These are phyloP conservation scores for Quercus phellos DNA, from an alignment of 331 rosid genomes.

Conservation along the genomic window DNA sequence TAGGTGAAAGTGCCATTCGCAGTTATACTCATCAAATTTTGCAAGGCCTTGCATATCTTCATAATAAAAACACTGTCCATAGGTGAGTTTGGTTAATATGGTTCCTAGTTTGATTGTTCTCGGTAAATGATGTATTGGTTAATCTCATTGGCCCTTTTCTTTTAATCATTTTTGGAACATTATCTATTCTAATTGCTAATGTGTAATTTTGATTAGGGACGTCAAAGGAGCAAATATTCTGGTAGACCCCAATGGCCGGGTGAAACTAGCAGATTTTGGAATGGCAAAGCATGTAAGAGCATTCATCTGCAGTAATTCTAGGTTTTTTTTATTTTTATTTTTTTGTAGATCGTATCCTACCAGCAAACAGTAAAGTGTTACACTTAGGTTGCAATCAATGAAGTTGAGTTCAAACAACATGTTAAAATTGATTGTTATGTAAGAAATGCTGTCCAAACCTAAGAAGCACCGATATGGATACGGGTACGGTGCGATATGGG, in stretches of 20 bases:
- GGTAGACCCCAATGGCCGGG: conserved; percentile 89
- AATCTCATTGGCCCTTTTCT: neutral
- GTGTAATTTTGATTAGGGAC: conserved; percentile 58
- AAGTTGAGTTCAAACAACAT: neutral
- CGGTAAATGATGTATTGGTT: neutral
- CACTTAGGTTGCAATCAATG: neutral
- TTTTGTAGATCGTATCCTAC: neutral
- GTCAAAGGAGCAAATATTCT: conserved; percentile 98
- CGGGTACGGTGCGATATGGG: no score
- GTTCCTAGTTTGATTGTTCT: conserved; percentile 3
- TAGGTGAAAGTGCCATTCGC: conserved; percentile 86
- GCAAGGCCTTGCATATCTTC: conserved; percentile 95
- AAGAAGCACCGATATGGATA: neutral
- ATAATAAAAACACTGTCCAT: conserved; percentile 86
- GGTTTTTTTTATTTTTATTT: neutral
- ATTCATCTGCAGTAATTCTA: neutral
- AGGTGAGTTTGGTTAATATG: conserved; percentile 48
- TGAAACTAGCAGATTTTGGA: conserved; percentile 97
- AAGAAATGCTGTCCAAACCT: neutral
- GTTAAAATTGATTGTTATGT: neutral
- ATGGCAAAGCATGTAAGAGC: conserved; percentile 98
- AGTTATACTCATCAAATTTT: conserved; percentile 90
- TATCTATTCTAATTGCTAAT: conserved; percentile 10
- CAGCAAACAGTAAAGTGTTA: neutral
- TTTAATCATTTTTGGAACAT: conserved; percentile 2